Evolutionary conservation across 306 rosid species (phyloP), one percentile per base, ranked within the genome.

Genomic region (Elaeagnus macrophylla): DNA sequence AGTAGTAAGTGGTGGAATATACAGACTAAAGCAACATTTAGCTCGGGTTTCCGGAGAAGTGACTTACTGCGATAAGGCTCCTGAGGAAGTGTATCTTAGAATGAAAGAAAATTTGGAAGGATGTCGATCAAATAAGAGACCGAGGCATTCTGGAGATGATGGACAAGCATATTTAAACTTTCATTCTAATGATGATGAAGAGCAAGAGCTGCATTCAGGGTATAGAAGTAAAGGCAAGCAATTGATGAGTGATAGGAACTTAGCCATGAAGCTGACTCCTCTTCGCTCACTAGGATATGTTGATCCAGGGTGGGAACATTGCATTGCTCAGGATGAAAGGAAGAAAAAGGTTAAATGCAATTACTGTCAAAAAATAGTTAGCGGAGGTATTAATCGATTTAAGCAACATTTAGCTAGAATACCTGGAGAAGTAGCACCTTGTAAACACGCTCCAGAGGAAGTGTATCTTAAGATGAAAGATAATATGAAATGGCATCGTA

Each of bases 291-390:
- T 90, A 68, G 95, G 95, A 54, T 86, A 83, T 69, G 73, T 90
- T 70, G 97, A 91, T 56, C 97, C 97, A n/a, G 95, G 97, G 36
- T 91, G 97, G 97, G 97, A 91, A 61, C 97, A 91, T 71, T 94
- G 97, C 62, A 65, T 88, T 71, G 86, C 97, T 69, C 96, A 86
- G 59, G 97, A 91, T 72, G 97, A 91, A 75, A 86, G 94, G 72
- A 91, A 91, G 80, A 91, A 91, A 69, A 91, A 91, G 72, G 97
- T 91, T 13, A 86, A 84, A 74, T 91, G 97, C 76, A 91, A 72
- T 69, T 91, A 91, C 53, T 91, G 96, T 53, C 93, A 82, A 67
- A 91, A 91, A 68, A 70, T 80, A 74, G 97, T 91, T 13, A 91
- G 97, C 58, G 97, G 95, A 37, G 97, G 97, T 61, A 90, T 90